These are phyloP conservation scores for Cytospora leucostoma DNA, from an alignment of 2,329 filamentous ascomycete species.

Conservation along the genomic window DNA sequence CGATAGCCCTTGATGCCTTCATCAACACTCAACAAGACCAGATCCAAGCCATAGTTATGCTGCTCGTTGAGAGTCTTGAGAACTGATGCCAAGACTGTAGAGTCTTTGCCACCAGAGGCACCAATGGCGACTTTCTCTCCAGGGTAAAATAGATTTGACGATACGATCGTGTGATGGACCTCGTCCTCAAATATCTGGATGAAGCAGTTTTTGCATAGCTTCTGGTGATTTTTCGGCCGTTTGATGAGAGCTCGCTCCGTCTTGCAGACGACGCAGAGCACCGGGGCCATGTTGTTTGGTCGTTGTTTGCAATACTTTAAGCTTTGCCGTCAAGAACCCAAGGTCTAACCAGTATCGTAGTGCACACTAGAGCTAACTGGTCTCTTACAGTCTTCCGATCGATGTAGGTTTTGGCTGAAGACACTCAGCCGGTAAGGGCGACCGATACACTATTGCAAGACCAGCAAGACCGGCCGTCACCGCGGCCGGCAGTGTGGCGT, in stretches of 20 bases:
- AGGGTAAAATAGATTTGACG: conserved; percentile 75
- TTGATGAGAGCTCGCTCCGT: conserved; percentile 82
- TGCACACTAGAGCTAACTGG: background rate
- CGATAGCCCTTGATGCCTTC: conserved; percentile 97
- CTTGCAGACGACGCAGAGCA: conserved; percentile 74
- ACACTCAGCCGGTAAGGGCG: background rate
- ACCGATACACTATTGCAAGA: background rate
- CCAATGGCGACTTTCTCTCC: conserved; percentile 93
- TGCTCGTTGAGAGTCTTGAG: conserved; percentile 93
- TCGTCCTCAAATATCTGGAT: conserved; percentile 86
- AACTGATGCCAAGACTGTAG: conserved; percentile 91
- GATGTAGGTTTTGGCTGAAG: background rate
- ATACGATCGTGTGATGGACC: conserved; percentile 87
- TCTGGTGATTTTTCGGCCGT: conserved; percentile 90
- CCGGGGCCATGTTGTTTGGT: conserved; percentile 68
- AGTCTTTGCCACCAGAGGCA: conserved; percentile 96
- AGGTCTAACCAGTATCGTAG: background rate
- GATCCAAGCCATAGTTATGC: conserved; percentile 80
- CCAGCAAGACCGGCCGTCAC: background rate
- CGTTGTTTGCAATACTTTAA: background rate
- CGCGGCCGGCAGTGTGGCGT: background rate
- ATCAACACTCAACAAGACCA: conserved; percentile 88
- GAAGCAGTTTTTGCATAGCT: conserved; percentile 90
- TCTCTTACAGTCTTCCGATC: background rate
- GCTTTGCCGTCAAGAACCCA: background rate